A percentile compares a stretch with the other conserved stretches of the same genome.
These are phyloP conservation scores for Collybiopsis luxurians DNA, from an alignment of 768 basidiomycete genomes.

Conservation along the genomic window DNA sequence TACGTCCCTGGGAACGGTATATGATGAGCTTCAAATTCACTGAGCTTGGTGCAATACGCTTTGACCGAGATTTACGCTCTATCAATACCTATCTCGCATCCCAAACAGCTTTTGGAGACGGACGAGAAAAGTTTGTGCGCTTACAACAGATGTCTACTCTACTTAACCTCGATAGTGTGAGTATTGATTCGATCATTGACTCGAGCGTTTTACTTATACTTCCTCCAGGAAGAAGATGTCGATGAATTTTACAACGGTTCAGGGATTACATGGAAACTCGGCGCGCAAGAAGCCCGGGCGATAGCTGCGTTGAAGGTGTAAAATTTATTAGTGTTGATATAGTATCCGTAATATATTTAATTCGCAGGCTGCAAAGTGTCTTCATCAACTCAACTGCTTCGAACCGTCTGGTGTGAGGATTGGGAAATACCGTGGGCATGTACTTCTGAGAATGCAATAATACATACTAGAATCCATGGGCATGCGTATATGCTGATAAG, in stretches of 20 bases:
- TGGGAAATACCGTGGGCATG: no score
- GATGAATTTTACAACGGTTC: slow-evolving; percentile 94
- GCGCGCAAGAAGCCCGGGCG: slow-evolving; percentile 69
- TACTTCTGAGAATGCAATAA: no score
- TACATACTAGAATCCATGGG: no score
- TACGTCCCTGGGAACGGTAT: slow-evolving; percentile 96
- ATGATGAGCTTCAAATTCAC: slow-evolving; percentile 79
- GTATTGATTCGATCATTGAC: slow-evolving; percentile 14
- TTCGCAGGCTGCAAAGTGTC: no score
- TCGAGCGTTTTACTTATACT: slow-evolving; percentile 13
- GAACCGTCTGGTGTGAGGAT: no score
- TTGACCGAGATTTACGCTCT: slow-evolving; percentile 88
- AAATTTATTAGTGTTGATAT: no score
- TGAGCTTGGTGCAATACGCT: slow-evolving; percentile 94
- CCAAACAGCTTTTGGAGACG: slow-evolving; percentile 87
- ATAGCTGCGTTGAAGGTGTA: slow-evolving; percentile 67
- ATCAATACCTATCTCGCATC: slow-evolving; percentile 81
- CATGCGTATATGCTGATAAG: no score
- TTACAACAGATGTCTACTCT: slow-evolving; percentile 92
- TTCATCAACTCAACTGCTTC: no score
- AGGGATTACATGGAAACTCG: slow-evolving; percentile 87
- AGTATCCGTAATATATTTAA: no score
- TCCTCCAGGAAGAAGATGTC: slow-evolving; percentile 81
- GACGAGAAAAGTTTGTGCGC: slow-evolving; percentile 87
- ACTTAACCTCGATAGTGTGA: slow-evolving; percentile 80